Conservation (phyloP, 495 filamentous ascomycete species). For the Talaromyces proteolyticus region DNA sequence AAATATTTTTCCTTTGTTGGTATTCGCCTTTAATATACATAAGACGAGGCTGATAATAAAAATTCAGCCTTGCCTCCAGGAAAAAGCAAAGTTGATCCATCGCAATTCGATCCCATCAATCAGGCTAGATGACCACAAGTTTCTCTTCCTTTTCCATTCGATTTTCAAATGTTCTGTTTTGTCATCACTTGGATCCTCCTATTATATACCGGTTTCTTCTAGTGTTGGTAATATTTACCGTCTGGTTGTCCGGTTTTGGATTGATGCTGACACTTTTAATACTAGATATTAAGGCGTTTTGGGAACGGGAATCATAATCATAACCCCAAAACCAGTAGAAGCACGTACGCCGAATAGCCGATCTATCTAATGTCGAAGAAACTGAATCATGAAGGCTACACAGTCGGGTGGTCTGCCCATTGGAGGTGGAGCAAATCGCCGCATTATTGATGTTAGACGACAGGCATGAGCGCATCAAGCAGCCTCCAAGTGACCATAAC, state of each 20-base stretch:
- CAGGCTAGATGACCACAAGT: not conserved
- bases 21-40: not conserved
- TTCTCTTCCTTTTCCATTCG: not conserved
- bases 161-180: not conserved
- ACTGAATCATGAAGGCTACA: conserved; percentile 7
- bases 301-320: not conserved
- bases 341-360: not conserved
- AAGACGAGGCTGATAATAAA: not conserved
- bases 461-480: conserved; percentile 4
- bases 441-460: conserved; percentile 17
- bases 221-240: not conserved
- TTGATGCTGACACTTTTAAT: not conserved
- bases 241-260: not conserved
- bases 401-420: conserved; percentile 20
- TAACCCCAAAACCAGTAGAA: not conserved
- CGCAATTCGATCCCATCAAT: not conserved
- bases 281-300: not conserved
- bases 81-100: not conserved
- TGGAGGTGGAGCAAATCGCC: conserved; percentile 15
- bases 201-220: not conserved
- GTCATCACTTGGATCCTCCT: not conserved
- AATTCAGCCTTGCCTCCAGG: no score
- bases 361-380: not conserved
- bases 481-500: conserved; percentile 18
- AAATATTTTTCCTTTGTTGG: not conserved